These are phyloP conservation scores for Ganoderma lucidum DNA, from an alignment of 1,284 basidiomycete genomes.

Conservation along the genomic window DNA sequence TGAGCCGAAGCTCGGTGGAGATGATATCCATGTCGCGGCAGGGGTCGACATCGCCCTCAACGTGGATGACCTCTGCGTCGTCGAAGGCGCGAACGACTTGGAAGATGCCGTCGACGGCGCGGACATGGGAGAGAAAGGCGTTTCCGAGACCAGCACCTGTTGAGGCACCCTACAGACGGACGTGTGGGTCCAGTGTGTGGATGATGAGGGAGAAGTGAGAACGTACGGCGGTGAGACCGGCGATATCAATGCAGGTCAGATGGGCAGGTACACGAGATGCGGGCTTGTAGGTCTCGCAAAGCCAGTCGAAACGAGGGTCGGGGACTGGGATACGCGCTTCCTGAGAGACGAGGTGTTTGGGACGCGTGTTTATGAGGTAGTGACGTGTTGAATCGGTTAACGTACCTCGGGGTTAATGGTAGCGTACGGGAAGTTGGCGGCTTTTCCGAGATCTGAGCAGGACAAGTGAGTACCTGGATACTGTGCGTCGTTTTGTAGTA, in stretches of 20 bases:
- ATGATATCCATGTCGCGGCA: constrained; percentile 99
- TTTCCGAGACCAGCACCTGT: constrained; percentile 99
- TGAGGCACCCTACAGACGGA: constrained; percentile 79
- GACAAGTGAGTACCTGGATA: constrained; percentile 3
- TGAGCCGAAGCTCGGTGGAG: constrained; percentile 90
- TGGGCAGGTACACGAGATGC: constrained; percentile 90
- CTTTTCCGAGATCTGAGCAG: constrained; percentile 88
- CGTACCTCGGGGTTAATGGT: constrained; percentile 88
- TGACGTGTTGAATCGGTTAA: constrained; percentile 11
- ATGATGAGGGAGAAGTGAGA: background rate
- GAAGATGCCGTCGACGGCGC: constrained; percentile 99
- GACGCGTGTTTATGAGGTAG: background rate
- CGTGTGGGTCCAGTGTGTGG: background rate
- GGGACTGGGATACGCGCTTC: constrained; percentile 98
- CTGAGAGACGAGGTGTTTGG: constrained; percentile 33
- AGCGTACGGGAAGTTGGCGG: constrained; percentile 98
- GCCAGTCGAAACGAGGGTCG: constrained; percentile 95
- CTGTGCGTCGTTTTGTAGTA: constrained; percentile 29
- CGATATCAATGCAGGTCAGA: constrained; percentile 98
- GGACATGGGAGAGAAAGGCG: constrained; percentile 96
- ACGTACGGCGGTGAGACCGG: constrained; percentile 92
- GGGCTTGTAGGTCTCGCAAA: constrained; percentile 93
- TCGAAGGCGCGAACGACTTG: constrained; percentile 98
- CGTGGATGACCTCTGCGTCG: constrained; percentile 98
- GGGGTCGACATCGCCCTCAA: constrained; percentile 98